Evolutionary conservation across 352 stramenopile species (phyloP).

Genomic region (Globisporangium barbulae): DNA sequence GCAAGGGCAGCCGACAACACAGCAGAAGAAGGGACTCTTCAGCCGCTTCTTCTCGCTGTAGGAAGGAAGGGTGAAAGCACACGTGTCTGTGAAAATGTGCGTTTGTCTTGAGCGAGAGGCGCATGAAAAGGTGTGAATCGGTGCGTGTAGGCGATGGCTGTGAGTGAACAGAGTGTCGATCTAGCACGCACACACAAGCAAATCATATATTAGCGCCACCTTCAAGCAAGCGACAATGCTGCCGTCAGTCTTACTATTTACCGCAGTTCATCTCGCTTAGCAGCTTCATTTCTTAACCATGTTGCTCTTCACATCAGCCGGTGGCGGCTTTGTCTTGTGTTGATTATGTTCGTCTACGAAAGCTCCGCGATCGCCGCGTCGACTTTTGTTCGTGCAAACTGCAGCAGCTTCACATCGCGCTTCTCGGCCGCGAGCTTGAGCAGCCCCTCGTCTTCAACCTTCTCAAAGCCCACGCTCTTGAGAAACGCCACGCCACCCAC

Average conservation of each 20-base stretch:
- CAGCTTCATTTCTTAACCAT: neutral
- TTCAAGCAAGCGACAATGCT: neutral
- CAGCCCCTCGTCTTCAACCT: conserved; percentile 65
- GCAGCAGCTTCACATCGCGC: conserved; percentile 56
- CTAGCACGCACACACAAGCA: neutral
- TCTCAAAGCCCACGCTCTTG: conserved; percentile 87
- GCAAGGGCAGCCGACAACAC: conserved; percentile 18
- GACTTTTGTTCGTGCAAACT: conserved; percentile 53
- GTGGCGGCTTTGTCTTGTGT: neutral
- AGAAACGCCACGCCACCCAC: conserved; percentile 84
- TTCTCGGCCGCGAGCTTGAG: conserved; percentile 65
- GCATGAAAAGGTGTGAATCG: neutral
- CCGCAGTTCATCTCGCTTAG: neutral
- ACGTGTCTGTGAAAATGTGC: conserved; percentile 2
- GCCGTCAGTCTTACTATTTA: neutral
- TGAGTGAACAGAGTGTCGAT: too few relatives aligned
- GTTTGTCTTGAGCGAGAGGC: neutral
- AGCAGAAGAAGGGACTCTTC: conserved; percentile 54
- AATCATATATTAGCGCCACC: conserved; percentile 10
- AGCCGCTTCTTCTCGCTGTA: conserved; percentile 74
- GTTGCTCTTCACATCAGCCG: neutral
- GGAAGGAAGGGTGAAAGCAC: neutral
- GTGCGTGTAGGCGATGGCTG: too few relatives aligned
- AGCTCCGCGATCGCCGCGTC: conserved; percentile 65
- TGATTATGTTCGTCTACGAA: conserved; percentile 16